A percentile compares a stretch with the other conserved stretches of the same genome.
phyloP scores from a whole-genome alignment of 108 stramenopile genomes.

The Discostella pseudostelligera region DNA sequence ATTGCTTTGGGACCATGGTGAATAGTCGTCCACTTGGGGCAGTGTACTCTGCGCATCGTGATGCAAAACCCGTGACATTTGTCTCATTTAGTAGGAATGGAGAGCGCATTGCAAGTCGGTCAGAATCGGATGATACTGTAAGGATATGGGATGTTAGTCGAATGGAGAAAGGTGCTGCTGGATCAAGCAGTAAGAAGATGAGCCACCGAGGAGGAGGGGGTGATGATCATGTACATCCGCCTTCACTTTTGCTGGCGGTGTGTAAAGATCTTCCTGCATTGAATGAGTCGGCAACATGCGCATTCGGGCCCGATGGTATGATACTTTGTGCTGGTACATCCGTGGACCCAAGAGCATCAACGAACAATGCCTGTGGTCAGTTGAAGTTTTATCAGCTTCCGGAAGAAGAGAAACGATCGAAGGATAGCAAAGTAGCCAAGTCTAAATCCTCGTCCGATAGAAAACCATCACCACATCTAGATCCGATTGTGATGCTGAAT shows the following conservation, averaged over 20 bases:
- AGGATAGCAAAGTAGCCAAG: slow-evolving; percentile 13
- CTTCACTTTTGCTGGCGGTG: slow-evolving; percentile 42
- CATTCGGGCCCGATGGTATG: slow-evolving; percentile 72
- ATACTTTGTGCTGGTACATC: slow-evolving; percentile 64
- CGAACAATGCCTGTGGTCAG: slow-evolving; percentile 27
- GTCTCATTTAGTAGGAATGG: slow-evolving; percentile 57
- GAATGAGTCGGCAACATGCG: slow-evolving; percentile 53
- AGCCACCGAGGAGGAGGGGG: slow-evolving; percentile 29
- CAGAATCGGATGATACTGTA: slow-evolving; percentile 54
- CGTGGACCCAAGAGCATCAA: slow-evolving; percentile 32
- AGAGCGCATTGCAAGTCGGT: slow-evolving; percentile 55
- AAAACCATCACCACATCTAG: slow-evolving; percentile 14
- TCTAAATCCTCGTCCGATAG: slow-evolving; percentile 13
- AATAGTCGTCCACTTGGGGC: slow-evolving; percentile 56
- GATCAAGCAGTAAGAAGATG: slow-evolving; percentile 24
- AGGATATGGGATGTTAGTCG: slow-evolving; percentile 59
- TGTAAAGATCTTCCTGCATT: slow-evolving; percentile 45
- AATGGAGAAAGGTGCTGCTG: slow-evolving; percentile 27
- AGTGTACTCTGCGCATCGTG: slow-evolving; percentile 55
- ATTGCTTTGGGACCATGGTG: slow-evolving; percentile 41
- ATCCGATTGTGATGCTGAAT: slow-evolving; percentile 41
- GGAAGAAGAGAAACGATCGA: slow-evolving; percentile 16
- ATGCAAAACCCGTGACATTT: slow-evolving; percentile 43
- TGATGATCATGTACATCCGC: slow-evolving; percentile 3
- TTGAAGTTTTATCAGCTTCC: slow-evolving; percentile 48